Conservation (phyloP, 306 rosid species). For the Argentina anserina region DNA sequence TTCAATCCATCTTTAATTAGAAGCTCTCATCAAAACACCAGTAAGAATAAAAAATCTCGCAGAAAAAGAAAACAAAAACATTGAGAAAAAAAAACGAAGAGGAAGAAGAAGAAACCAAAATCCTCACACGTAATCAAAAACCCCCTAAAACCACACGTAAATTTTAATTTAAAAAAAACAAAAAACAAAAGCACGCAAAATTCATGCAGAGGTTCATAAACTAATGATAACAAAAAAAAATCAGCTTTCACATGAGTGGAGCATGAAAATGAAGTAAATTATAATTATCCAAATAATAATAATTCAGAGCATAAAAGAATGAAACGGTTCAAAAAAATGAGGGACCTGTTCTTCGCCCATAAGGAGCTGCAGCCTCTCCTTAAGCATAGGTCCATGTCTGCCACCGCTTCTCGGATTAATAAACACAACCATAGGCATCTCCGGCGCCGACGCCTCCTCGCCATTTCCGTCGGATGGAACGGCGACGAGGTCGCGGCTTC, state of each 20-base stretch:
- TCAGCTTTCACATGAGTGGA: background rate
- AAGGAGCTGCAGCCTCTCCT: slow-evolving; percentile 67
- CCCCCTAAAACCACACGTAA: background rate
- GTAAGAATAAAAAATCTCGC: background rate
- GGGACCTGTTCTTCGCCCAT: slow-evolving; percentile 88
- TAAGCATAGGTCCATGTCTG: slow-evolving; percentile 78
- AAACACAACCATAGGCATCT: slow-evolving; percentile 73
- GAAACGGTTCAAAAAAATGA: background rate
- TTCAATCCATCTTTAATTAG: too few species aligned
- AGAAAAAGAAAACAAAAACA: background rate
- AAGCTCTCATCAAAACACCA: background rate
- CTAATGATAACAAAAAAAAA: background rate
- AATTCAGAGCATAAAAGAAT: background rate
- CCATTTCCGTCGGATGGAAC: slow-evolving; percentile 19
- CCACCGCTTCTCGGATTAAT: slow-evolving; percentile 84
- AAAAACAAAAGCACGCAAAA: background rate
- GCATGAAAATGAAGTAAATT: background rate
- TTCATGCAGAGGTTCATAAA: background rate
- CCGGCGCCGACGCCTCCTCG: slow-evolving; percentile 40
- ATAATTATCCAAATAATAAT: background rate
- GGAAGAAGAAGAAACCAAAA: background rate
- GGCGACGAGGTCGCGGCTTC: slow-evolving; percentile 12
- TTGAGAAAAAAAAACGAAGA: background rate
- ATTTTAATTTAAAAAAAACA: background rate
- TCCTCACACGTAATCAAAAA: background rate